Base-by-base conservation (phyloP, 768 basidiomycete genomes). In the Antrodiella citrinella region DNA sequence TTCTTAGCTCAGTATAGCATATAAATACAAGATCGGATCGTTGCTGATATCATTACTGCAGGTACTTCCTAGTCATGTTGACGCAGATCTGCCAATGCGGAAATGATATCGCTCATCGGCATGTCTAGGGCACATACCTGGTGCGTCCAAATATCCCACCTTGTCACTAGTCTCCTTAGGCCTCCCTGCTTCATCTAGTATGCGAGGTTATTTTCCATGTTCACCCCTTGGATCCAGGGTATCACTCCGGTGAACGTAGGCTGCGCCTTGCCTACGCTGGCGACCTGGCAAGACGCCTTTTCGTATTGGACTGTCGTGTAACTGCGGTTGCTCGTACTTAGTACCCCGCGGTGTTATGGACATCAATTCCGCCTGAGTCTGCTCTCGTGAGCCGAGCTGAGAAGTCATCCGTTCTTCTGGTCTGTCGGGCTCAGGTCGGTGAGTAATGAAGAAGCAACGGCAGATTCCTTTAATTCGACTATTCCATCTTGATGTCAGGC, bases 351-450 rank as follows among this genome's bases (percentile, higher is more conserved):
- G 30, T 35, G 18, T 7, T 22, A 44, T 18, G 5, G n/a, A 44
- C n/a, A 18, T 44, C 42, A 18, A 44, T 10, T 44, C 18, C 21
- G 42, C 21, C 67, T 62, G 53, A 39, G 24, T 15, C 18, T 26
- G 24, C 5, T 30, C 21, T 38, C 10, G 26, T n/a, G 20, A 23
- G 24, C 19, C n/a, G n/a, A n/a, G n/a, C n/a, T n/a, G n/a, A 35
- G 30, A 15, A 35, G 30, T 35, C 7, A 7, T 35, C 30, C 30
- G 15, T 15, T 35, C 30, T 7, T 35, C 30, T 7, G 30, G 30
- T 15, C 30, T 15, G 30, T 35, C 30, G 7, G 30, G 15, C 30
- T 7, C 7, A 35, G 30, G 30, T 35, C 30, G 30, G 30, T 35
- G 30, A 35, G 30, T 35, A 15, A 7, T 35, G 30, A 7, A 7